phyloP scores from a whole-genome alignment of 768 basidiomycete genomes.

The Tricholoma bakamatsutake region DNA sequence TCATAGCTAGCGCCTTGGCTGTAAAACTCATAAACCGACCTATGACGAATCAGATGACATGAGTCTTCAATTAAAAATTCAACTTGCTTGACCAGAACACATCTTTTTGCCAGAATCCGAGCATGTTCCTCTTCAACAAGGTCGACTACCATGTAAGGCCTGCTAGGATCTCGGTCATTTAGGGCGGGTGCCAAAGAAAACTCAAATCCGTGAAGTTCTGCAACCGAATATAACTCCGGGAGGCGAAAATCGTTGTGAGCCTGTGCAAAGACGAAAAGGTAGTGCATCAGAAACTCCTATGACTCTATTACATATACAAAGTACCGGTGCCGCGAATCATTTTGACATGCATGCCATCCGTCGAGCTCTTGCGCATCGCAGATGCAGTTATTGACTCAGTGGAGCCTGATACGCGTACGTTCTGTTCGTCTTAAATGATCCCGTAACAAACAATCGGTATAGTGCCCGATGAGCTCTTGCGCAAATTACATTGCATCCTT shows the following conservation, averaged over 20 bases:
- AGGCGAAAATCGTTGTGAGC: conserved; percentile 77
- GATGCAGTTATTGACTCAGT: conserved; percentile 28
- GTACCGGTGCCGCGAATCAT: no score
- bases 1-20: conserved; percentile 65
- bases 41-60: conserved; percentile 21
- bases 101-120: conserved; percentile 62
- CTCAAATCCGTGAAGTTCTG: conserved; percentile 66
- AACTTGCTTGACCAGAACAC: conserved; percentile 78
- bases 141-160: conserved; percentile 71
- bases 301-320: no score
- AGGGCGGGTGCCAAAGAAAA: conserved; percentile 41
- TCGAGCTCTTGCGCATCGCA: conserved; percentile 16
- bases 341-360: conserved; percentile 15
- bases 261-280: conserved; percentile 75
- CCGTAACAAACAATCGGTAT: not conserved
- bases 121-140: conserved; percentile 73
- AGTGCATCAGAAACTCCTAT: conserved; percentile 12
- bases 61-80: conserved; percentile 1
- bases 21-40: conserved; percentile 76
- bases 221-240: conserved; percentile 74
- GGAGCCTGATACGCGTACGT: conserved; percentile 26
- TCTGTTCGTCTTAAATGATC: not conserved
- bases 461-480: conserved; percentile 50
- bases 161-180: conserved; percentile 43
- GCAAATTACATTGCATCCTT: conserved; percentile 50